A percentile compares a stretch with the other conserved stretches of the same genome.
Conservation (phyloP, 306 rosid genomes). For the Cicer yamashitae region DNA sequence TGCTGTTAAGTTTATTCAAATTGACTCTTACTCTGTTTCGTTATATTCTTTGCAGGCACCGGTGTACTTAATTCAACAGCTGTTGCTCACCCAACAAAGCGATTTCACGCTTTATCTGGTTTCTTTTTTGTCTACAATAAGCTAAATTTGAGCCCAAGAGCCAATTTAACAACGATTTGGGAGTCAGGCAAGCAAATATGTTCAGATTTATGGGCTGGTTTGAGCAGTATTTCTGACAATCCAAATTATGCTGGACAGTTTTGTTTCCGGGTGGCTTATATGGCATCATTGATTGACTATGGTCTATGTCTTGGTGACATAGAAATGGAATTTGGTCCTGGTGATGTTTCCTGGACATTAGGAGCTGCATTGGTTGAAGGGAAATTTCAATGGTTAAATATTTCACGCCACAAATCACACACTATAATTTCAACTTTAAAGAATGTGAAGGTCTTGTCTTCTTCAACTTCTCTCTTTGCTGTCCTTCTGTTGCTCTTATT, state of each 20-base stretch:
- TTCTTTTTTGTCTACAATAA: constrained; percentile 76
- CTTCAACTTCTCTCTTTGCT: constrained; percentile 63
- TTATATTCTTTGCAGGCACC: constrained; percentile 59
- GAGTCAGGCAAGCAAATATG: constrained; percentile 74
- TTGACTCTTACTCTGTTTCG: constrained; percentile 5
- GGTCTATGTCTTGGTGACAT: constrained; percentile 68
- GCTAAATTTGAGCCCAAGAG: constrained; percentile 68
- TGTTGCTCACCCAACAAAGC: constrained; percentile 49
- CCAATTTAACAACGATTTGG: constrained; percentile 70
- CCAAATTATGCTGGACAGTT: constrained; percentile 57
- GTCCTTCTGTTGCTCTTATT: constrained; percentile 64
- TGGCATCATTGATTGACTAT: constrained; percentile 83
- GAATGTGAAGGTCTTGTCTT: constrained; percentile 52
- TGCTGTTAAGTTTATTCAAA: not conserved
- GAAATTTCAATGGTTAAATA: constrained; percentile 50
- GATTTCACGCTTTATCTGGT: constrained; percentile 79
- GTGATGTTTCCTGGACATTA: constrained; percentile 86
- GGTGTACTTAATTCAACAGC: constrained; percentile 59
- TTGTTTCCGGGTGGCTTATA: constrained; percentile 79
- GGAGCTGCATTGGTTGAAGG: constrained; percentile 88
- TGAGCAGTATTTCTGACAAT: constrained; percentile 52
- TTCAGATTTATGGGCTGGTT: constrained; percentile 63
- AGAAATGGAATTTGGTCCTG: constrained; percentile 79
- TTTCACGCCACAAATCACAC: constrained; percentile 40
- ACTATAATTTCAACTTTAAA: constrained; percentile 46